Percentiles rank a stretch among this genome's conserved stretches.
phyloP scores from a whole-genome alignment of 2,329 filamentous ascomycete genomes.

The Nigrospora osmanthi region DNA sequence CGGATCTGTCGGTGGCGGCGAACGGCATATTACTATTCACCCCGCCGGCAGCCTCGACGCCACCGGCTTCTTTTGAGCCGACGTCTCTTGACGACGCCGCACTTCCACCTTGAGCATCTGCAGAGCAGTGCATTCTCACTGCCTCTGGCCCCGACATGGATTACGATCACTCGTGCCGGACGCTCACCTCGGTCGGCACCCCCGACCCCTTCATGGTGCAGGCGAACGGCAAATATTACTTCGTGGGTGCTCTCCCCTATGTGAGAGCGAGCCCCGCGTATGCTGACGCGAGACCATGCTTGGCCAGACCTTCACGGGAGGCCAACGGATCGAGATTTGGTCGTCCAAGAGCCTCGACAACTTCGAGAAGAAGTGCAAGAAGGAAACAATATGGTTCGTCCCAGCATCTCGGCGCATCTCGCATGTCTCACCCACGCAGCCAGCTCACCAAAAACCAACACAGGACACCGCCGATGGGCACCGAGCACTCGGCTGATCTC shows the following conservation, averaged over 20 bases:
- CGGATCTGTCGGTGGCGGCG: too few relatives aligned
- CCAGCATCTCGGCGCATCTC: background rate
- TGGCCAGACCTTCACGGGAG: constrained; percentile 20
- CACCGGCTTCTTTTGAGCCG: too few relatives aligned
- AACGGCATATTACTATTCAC: too few relatives aligned
- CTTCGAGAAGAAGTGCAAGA: constrained; percentile 14
- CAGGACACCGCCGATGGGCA: constrained; percentile 20
- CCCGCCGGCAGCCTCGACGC: too few relatives aligned
- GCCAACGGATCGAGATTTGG: constrained; percentile 23
- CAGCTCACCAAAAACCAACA: background rate
- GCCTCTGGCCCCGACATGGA: background rate
- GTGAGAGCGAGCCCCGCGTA: too few relatives aligned
- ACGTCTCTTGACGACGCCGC: too few relatives aligned
- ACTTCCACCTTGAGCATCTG: too few relatives aligned
- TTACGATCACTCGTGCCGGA: constrained; percentile 20
- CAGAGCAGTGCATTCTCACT: too few relatives aligned
- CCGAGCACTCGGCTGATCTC: constrained; percentile 20
- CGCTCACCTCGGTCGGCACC: constrained; percentile 18
- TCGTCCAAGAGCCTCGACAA: constrained; percentile 16
- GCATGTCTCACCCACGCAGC: background rate
- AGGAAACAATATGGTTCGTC: constrained; percentile 21
- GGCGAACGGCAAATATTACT: constrained; percentile 15
- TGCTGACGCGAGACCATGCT: too few relatives aligned
- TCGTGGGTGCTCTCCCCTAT: constrained; percentile 12
- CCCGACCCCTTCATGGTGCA: constrained; percentile 21